Evolutionary conservation across 2,329 filamentous ascomycete species (phyloP).

Genomic region (Fusarium marasasianum): DNA sequence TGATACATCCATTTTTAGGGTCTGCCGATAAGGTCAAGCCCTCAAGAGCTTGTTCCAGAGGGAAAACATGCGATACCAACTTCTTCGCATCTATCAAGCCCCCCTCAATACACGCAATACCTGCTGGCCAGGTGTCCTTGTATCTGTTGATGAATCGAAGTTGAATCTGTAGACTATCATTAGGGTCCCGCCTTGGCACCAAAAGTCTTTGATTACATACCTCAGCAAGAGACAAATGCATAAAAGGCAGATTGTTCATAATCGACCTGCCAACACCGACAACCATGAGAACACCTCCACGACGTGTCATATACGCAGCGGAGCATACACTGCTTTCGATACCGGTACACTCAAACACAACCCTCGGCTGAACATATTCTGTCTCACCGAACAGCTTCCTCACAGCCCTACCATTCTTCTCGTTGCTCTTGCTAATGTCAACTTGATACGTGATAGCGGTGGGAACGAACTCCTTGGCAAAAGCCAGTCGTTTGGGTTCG

Average conservation of each 20-base stretch:
- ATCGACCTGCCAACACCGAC: constrained; percentile 70
- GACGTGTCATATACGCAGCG: constrained; percentile 64
- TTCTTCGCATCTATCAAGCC: constrained; percentile 69
- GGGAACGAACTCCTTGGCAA: constrained; percentile 67
- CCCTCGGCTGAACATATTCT: constrained; percentile 66
- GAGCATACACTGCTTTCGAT: constrained; percentile 71
- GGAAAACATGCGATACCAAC: constrained; percentile 68
- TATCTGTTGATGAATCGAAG: constrained; percentile 78
- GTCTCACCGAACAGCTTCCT: constrained; percentile 61
- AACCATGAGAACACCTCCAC: constrained; percentile 69
- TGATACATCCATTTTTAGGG: constrained; percentile 47
- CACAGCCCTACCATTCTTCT: constrained; percentile 63
- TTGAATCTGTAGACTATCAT: constrained; percentile 56
- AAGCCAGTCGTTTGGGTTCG: constrained; percentile 63
- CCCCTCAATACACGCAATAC: constrained; percentile 67
- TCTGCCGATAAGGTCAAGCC: constrained; percentile 51
- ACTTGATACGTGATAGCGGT: constrained; percentile 64
- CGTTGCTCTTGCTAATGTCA: constrained; percentile 53
- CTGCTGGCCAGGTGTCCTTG: constrained; percentile 74
- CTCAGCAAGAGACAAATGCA: constrained; percentile 71
- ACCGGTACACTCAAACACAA: constrained; percentile 72
- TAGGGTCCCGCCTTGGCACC: not conserved
- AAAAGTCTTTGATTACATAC: constrained; percentile 42
- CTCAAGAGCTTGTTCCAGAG: constrained; percentile 68
- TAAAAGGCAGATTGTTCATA: constrained; percentile 74